These are phyloP conservation scores for Pleurotus citrinopileatus DNA, from an alignment of 768 basidiomycete species.

Conservation along the genomic window DNA sequence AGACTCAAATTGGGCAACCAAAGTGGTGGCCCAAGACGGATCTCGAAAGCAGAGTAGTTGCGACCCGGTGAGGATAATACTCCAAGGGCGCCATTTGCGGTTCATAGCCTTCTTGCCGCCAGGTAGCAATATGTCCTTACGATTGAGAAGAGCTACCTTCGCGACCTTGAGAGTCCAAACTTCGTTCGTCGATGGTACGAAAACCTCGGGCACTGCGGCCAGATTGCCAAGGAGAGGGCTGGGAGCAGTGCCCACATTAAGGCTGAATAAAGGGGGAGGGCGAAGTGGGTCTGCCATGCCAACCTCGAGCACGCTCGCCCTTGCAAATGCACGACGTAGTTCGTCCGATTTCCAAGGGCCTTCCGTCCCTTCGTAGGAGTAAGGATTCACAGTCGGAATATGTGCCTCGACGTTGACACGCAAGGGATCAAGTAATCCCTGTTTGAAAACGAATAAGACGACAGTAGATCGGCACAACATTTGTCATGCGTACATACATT, in stretches of 20 bases:
- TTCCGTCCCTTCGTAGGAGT: slow-evolving; percentile 60
- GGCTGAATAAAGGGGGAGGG: slow-evolving; percentile 30
- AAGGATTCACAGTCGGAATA: slow-evolving; percentile 64
- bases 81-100: slow-evolving; percentile 88
- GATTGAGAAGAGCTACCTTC: slow-evolving; percentile 76
- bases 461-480: neutral
- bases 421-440: slow-evolving; percentile 69
- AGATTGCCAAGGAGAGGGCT: slow-evolving; percentile 24
- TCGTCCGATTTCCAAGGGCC: slow-evolving; percentile 68
- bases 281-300: slow-evolving; percentile 38
- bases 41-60: slow-evolving; percentile 92
- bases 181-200: slow-evolving; percentile 23
- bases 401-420: slow-evolving; percentile 61
- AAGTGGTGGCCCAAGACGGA: slow-evolving; percentile 45
- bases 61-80: slow-evolving; percentile 82
- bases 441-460: slow-evolving; percentile 10
- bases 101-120: slow-evolving; percentile 72
- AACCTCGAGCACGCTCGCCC: slow-evolving; percentile 58
- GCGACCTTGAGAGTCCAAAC: slow-evolving; percentile 61
- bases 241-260: slow-evolving; percentile 31
- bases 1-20: slow-evolving; percentile 41
- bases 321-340: slow-evolving; percentile 61
- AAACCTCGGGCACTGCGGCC: slow-evolving; percentile 22
- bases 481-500: slow-evolving; percentile 47
- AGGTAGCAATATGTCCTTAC: slow-evolving; percentile 78